Base-by-base conservation (phyloP, 768 basidiomycete species). In the Lactifluus echinatus region DNA sequence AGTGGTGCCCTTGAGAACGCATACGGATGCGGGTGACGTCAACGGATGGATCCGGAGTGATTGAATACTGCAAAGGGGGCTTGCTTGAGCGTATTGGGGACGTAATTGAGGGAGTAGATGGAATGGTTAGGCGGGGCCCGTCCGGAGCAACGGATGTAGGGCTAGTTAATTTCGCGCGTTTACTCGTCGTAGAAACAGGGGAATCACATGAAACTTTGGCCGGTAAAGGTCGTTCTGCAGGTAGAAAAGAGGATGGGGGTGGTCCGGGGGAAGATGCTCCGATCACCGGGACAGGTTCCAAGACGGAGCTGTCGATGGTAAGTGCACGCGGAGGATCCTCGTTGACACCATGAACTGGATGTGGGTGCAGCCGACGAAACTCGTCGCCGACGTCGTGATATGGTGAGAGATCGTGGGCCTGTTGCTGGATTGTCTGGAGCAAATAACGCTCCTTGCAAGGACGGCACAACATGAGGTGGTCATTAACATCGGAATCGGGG, bases 11-110 rank as follows among this genome's bases (percentile, higher is more conserved):
- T 62, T 82, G 82, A 19, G 85, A 78, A 47, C 84, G 80, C 36
- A 89, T 79, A 39, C 88, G 84, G 47, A 91, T 70, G 21, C 81
- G 84, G 49, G 89, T 89, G 59, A 92, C 86, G 68, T 92, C 89
- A 57, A 76, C 69, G 34, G 83, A 71, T 6, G 90, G 89, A 57
- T 80, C 76, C 2, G 74, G 76, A 4, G 63, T 59, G 8, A 67
- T 55, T 0, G 65, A 52, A 48, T 63, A 19, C 19, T 58, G 48
- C 21, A 61, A n/a, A 44, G 57, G 60, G 6, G 58, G 40, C 4
- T 59, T 63, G 23, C 55, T 43, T 23, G 74, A 45, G 56, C 71
- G 34, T 64, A 50, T 55, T 66, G 69, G 44, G 49, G 24, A 34
- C 42, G 66, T 29, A 60, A 58, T 50, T 57, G 56, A 60, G 45